Evolutionary conservation across 257 asterid genomes (phyloP), one percentile per base, ranked within the genome.

Genomic region (Buddleja alternifolia): DNA sequence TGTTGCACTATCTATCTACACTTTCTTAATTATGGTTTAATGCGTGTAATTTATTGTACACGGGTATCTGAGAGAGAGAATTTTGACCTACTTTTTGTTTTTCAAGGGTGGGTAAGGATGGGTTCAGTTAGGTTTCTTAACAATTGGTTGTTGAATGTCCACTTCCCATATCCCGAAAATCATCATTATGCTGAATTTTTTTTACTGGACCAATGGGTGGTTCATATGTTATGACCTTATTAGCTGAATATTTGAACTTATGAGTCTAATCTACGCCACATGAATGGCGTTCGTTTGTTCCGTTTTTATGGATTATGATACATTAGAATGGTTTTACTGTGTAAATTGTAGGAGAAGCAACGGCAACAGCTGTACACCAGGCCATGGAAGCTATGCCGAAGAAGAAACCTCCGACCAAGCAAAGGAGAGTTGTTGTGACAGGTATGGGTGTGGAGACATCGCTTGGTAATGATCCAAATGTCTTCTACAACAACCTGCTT

Each of bases 361-460:
- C 74, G 81, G 89, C 84, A 29, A 32, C 78, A n/a, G 86, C 86
- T 21, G 74, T 83, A 62, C 77, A 85, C 51, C 90, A 93, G 20
- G 73, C 67, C 57, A 76, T 60, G 84, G 97, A 82, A 63, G 77
- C 40, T 60, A 58, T 71, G 8, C 32, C 69, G 56, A 82, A 82
- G 79, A 88, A 81, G 85, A 83, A 93, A 71, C 96, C 76, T 58
- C 65, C 81, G 2, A 83, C 83, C 64, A 86, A 80, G 81, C 86
- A 88, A 74, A 86, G 96, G 73, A 83, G 98, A 73, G 98, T 93
- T 75, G 98, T 93, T 56, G 97, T 93, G 80, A 93, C 97, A 14
- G 98, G 98, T 65, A 80, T 93, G 97, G 98, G 98, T 24, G 91
- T 93, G 62, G 90, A 87, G 73, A 90, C 98, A 21, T 86, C 98